Base-by-base conservation (phyloP, 208 protist species). In the Wallacemonas sp. region DNA sequence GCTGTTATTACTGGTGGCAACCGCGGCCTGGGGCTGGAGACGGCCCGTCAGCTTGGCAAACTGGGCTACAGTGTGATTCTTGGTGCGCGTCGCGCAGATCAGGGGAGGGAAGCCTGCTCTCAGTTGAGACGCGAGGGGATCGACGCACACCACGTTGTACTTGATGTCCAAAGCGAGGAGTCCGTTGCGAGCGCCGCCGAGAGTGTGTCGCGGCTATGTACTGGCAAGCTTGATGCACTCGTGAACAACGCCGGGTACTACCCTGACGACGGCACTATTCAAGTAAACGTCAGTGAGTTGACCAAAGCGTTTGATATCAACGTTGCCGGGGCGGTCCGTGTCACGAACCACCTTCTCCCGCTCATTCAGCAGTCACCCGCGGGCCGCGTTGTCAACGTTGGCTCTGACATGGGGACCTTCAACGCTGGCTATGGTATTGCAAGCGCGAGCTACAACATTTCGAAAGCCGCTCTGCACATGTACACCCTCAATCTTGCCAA, bases 1-100 rank as follows among this genome's bases (percentile, higher is more conserved):
- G 89, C 78, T 2, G 68, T 93, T 38, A 83, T 97, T 44, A 91
- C 86, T 14, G 92, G 90, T 22, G 85, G 61, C 12, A 93, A 92
- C 72, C 82, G 82, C 45, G 92, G 90, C 4, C 87, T 97, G 55
- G 90, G 90, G 26, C 57, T 89, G 18, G 82, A 91, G 54, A 90
- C 80, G 12, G 86, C 84, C 1, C 72, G 63, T 26, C 76, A 81
- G 62, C 72, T 88, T 57, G 79, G 57, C 33, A 86, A 79, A 65
- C 62, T 86, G 25, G 86, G 57, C 50, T 82, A 83, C 57, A 46
- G 76, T 46, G 85, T 94, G 3, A 71, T 95, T 14, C 57, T 97
- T 26, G 87, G 83, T 36, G 77, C 70, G 16, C 81, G 87, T 28
- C 72, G 75, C 46, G 57, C 64, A 3, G 57, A 42, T 11, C 26